These are phyloP conservation scores for Xylaria sp. DNA, from an alignment of 2,329 filamentous ascomycete genomes.

Conservation along the genomic window DNA sequence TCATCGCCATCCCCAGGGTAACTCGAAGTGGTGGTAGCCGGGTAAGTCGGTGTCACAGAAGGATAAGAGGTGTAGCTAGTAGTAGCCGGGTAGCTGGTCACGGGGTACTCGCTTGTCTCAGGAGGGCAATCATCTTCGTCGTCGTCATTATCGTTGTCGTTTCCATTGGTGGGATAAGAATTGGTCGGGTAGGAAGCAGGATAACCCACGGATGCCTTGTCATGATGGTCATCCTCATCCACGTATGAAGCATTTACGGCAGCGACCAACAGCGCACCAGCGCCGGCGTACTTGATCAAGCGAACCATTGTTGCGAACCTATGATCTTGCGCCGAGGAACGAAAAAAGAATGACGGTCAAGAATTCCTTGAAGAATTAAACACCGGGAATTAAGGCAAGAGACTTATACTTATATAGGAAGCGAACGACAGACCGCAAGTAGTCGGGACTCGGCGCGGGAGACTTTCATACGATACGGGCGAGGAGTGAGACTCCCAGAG, in stretches of 20 bases:
- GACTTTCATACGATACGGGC: not conserved
- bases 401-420: not conserved
- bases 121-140: slow-evolving; percentile 14
- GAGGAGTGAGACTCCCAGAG: not conserved
- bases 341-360: slow-evolving; percentile 30
- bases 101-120: slow-evolving; percentile 6
- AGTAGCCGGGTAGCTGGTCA: not conserved
- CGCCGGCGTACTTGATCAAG: slow-evolving; percentile 30
- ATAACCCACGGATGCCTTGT: slow-evolving; percentile 4
- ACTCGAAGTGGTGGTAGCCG: slow-evolving; percentile 4
- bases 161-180: slow-evolving; percentile 5
- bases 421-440: not conserved
- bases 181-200: slow-evolving; percentile 8
- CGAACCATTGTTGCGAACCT: slow-evolving; percentile 29
- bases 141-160: slow-evolving; percentile 10
- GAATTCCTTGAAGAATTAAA: not conserved
- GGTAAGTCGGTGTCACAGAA: slow-evolving; percentile 11
- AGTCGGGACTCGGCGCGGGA: not conserved
- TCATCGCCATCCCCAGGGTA: slow-evolving; percentile 8
- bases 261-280: slow-evolving; percentile 29
- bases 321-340: slow-evolving; percentile 15
- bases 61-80: slow-evolving; percentile 8
- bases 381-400: not conserved
- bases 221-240: slow-evolving; percentile 13
- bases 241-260: slow-evolving; percentile 25